These are phyloP conservation scores for Lasiosphaeria miniovina DNA, from an alignment of 495 filamentous ascomycete species.

Conservation along the genomic window DNA sequence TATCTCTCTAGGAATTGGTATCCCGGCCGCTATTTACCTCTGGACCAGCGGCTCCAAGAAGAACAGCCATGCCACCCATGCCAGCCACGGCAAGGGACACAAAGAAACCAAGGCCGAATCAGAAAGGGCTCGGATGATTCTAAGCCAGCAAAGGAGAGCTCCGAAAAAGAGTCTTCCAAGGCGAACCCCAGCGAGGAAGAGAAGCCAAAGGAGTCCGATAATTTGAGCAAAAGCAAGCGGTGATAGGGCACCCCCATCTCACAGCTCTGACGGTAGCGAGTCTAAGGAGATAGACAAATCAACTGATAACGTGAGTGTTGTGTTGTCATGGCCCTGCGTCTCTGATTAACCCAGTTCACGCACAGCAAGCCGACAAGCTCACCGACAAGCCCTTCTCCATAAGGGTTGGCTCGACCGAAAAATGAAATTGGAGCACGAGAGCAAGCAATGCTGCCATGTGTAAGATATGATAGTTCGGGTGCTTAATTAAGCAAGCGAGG, in stretches of 20 bases:
- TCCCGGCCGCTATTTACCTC: conserved; percentile 17
- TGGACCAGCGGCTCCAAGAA: neutral
- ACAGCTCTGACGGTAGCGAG: conserved; percentile 7
- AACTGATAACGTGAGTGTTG: conserved; percentile 10
- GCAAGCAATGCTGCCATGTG: neutral
- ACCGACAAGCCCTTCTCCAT: conserved; percentile 15
- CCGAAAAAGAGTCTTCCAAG: conserved; percentile 12
- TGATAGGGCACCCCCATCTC: conserved; percentile 1
- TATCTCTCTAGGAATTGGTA: conserved; percentile 17
- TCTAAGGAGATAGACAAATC: conserved; percentile 10
- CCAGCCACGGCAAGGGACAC: conserved; percentile 1
- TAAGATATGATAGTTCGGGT: no score
- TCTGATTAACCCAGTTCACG: neutral
- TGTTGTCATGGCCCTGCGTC: neutral
- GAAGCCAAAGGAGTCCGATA: conserved; percentile 4
- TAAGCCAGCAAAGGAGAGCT: neutral
- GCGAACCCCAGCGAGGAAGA: conserved; percentile 28
- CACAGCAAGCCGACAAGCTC: conserved; percentile 17
- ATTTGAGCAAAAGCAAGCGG: conserved; percentile 11
- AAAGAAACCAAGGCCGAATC: conserved; percentile 1
- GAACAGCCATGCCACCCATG: neutral
- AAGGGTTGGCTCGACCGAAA: conserved; percentile 13
- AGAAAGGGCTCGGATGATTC: neutral
- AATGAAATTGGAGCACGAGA: conserved; percentile 3
- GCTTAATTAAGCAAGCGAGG: no score